phyloP scores from a whole-genome alignment of 179 eudicot genomes.

The Pouteria campechiana region DNA sequence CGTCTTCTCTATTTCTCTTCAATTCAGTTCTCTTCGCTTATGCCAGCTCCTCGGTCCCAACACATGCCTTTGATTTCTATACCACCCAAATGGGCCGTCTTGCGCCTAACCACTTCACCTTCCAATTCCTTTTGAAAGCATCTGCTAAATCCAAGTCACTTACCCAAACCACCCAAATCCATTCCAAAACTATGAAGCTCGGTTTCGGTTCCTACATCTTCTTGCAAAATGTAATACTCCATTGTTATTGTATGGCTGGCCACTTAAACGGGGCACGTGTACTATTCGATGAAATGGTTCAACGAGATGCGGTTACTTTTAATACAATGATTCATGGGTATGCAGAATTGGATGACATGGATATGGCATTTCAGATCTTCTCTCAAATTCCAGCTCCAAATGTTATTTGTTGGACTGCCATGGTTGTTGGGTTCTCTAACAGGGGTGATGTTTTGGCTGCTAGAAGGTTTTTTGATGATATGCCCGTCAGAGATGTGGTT shows the following conservation, averaged over 20 bases:
- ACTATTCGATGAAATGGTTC: slow-evolving; percentile 73
- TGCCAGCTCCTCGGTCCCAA: too few species aligned
- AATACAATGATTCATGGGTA: slow-evolving; percentile 83
- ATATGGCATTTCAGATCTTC: too few species aligned
- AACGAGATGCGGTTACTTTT: slow-evolving; percentile 85
- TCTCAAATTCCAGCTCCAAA: too few species aligned
- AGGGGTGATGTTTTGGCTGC: slow-evolving; percentile 45
- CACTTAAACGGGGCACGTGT: slow-evolving; percentile 32
- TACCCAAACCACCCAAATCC: too few species aligned
- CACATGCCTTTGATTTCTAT: too few species aligned
- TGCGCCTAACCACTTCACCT: too few species aligned
- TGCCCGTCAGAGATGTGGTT: slow-evolving; percentile 46
- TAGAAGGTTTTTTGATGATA: slow-evolving; percentile 49
- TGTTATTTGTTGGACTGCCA: slow-evolving; percentile 68
- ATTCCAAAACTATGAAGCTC: too few species aligned
- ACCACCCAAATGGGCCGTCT: too few species aligned
- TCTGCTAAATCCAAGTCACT: too few species aligned
- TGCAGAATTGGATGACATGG: slow-evolving; percentile 52
- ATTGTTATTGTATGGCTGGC: slow-evolving; percentile 50
- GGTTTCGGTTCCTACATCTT: slow-evolving; percentile 44
- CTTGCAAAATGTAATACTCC: slow-evolving; percentile 57
- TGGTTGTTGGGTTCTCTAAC: slow-evolving; percentile 65
- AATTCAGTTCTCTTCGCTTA: too few species aligned
- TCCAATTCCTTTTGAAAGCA: too few species aligned
- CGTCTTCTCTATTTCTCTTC: too few species aligned